A percentile compares a stretch with the other conserved stretches of the same genome.
Evolutionary conservation across 202 grass and related monocot species (phyloP).

Genomic region (Musa balbisiana): DNA sequence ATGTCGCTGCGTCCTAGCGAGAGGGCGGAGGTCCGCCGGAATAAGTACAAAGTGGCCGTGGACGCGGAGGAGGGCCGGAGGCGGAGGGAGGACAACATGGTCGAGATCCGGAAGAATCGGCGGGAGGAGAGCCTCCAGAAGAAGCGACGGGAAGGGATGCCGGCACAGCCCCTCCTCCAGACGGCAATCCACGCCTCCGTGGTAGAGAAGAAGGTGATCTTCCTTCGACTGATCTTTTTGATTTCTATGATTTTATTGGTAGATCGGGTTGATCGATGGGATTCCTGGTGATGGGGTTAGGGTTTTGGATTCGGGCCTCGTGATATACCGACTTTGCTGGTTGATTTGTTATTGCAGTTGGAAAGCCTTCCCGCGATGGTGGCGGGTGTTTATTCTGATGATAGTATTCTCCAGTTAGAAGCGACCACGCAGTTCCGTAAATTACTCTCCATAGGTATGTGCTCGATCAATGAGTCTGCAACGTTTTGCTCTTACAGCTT

Average conservation of each 20-base stretch:
- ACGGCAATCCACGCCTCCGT: slow-evolving; percentile 29
- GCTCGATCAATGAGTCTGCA: background rate
- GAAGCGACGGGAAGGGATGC: slow-evolving; percentile 84
- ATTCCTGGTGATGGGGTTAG: background rate
- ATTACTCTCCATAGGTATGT: slow-evolving; percentile 80
- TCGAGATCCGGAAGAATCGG: slow-evolving; percentile 84
- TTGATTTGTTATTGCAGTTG: slow-evolving; percentile 44
- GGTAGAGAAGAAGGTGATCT: slow-evolving; percentile 71
- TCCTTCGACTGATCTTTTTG: background rate
- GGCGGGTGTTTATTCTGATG: slow-evolving; percentile 64
- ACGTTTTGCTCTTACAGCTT: background rate
- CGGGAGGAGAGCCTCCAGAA: slow-evolving; percentile 95
- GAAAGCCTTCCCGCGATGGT: slow-evolving; percentile 90
- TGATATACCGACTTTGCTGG: background rate
- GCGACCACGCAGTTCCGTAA: slow-evolving; percentile 88
- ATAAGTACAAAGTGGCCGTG: slow-evolving; percentile 83
- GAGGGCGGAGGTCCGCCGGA: slow-evolving; percentile 66
- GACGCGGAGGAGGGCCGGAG: slow-evolving; percentile 90
- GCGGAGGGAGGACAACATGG: slow-evolving; percentile 93
- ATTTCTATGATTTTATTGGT: background rate
- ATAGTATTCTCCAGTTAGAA: slow-evolving; percentile 56
- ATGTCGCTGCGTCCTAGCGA: slow-evolving; percentile 87
- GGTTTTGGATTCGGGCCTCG: background rate
- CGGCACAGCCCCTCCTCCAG: slow-evolving; percentile 35
- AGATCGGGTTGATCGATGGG: slow-evolving; percentile 4